Percentiles rank a stretch among this genome's conserved stretches.
These are phyloP conservation scores for Citrus inodora DNA, from an alignment of 345 rosid genomes.

Conservation along the genomic window DNA sequence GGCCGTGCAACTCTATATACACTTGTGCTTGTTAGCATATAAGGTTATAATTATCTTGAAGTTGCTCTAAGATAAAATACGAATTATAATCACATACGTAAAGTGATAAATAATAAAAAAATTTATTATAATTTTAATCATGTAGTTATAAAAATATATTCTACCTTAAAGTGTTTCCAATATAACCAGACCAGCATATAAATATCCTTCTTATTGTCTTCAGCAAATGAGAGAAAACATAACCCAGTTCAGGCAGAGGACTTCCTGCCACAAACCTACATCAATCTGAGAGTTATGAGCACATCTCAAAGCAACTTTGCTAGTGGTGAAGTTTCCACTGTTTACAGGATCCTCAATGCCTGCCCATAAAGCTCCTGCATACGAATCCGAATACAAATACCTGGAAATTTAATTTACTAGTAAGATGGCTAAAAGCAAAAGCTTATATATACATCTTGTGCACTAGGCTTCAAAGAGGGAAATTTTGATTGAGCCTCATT, in stretches of 20 bases:
- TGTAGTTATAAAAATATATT: no score
- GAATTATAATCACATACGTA: accelerated
- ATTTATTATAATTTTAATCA: no score
- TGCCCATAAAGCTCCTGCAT: slow-evolving; percentile 40
- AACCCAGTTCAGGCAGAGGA: slow-evolving; percentile 20
- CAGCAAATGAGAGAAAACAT: slow-evolving; percentile 18
- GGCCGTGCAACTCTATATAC: slow-evolving; percentile 30
- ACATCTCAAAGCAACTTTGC: slow-evolving; percentile 19
- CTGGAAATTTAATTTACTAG: slow-evolving; percentile 17
- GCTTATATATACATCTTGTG: no score
- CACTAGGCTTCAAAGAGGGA: background rate
- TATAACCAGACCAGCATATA: background rate
- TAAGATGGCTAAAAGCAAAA: background rate
- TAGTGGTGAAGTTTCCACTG: slow-evolving; percentile 29
- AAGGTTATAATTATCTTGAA: no score
- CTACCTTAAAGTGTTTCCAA: no score
- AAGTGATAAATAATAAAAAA: no score
- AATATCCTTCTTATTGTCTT: slow-evolving; percentile 27
- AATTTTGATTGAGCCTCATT: background rate
- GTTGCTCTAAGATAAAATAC: no score
- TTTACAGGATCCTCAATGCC: slow-evolving; percentile 29
- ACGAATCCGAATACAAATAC: slow-evolving; percentile 46
- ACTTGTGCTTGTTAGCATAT: slow-evolving; percentile 17
- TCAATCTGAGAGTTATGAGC: slow-evolving; percentile 24
- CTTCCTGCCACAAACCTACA: slow-evolving; percentile 12